Evolutionary conservation across 2,329 filamentous ascomycete genomes (phyloP).

Genomic region (Penicillium capsulatum): DNA sequence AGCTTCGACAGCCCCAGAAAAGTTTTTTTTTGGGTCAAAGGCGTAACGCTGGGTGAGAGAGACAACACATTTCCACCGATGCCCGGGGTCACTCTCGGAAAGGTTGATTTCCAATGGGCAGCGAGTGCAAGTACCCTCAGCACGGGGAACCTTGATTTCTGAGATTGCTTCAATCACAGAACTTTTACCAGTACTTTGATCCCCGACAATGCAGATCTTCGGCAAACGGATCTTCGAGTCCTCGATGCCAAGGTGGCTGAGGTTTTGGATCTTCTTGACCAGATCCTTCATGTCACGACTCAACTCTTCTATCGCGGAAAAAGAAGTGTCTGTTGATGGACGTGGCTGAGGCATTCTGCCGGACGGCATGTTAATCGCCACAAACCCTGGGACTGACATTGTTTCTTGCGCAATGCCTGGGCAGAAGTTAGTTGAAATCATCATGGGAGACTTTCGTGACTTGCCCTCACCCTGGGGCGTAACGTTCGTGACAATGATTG

Average conservation of each 20-base stretch:
- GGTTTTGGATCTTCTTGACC: conserved; percentile 48
- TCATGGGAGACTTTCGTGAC: too few species aligned
- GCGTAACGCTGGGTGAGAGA: conserved; percentile 62
- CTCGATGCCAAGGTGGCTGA: conserved; percentile 69
- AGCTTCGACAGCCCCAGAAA: conserved; percentile 32
- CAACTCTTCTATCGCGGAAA: conserved; percentile 19
- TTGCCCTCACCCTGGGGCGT: too few species aligned
- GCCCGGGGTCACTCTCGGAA: conserved; percentile 45
- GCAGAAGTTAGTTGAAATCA: too few species aligned
- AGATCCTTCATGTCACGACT: conserved; percentile 35
- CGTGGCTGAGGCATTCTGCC: too few species aligned
- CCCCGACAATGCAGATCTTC: conserved; percentile 76
- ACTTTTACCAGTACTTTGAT: conserved; percentile 81
- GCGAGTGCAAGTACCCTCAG: conserved; percentile 69
- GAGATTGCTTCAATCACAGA: conserved; percentile 59
- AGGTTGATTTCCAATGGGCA: conserved; percentile 78
- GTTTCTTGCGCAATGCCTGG: too few species aligned
- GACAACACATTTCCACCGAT: conserved; percentile 63
- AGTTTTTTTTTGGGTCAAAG: conserved; percentile 40
- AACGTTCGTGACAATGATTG: too few species aligned
- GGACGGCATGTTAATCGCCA: too few species aligned
- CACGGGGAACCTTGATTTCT: conserved; percentile 67
- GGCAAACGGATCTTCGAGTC: conserved; percentile 64
- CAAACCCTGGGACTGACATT: too few species aligned
- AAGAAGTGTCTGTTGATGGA: not conserved